Base-by-base conservation (phyloP, 2,329 filamentous ascomycete species). In the Cladophialophora bantiana region DNA sequence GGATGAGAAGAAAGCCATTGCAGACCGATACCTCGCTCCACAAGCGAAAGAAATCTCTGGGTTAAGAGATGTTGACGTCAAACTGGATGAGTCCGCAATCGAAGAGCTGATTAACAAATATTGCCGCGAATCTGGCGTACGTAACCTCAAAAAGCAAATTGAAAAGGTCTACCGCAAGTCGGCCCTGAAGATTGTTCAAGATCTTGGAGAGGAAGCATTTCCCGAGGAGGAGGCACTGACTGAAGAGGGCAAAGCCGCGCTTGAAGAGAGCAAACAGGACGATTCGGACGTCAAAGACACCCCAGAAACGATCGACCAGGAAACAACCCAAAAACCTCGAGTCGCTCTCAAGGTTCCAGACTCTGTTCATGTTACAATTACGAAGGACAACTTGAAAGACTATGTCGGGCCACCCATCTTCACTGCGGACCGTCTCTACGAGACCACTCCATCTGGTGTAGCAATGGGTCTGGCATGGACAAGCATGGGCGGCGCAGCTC, bases 401-500 rank as follows among this genome's bases (percentile, higher is more conserved):
- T 99, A 97, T 76, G 94, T 99, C 66, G 95, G 95, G 2, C 94
- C 95, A 1, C 94, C 95, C 0, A 88, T 98, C 62, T 99, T 97
- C 81, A 99, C 93, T 0, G 93, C 95, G 4, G 95, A 99, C 79
- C 89, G 96, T 62, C 85, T 99, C 13, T 99, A 98, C 83, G 95
- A 99, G 74, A 88, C 89, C 56, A 97, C 93, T 66, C 95, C 96
- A 3, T 88, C 95, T 1, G 95, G 95, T 79, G 95, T 99, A 15
- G 92, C 94, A 26, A 98, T 99, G 95, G 95, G 95, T 71, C 86
- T 99, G 60, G 95, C 95, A 7, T 99, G 95, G 95, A 99, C 96
- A 7, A 92, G 93, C 76, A 93, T 99, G 87, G 95, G 95, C 68
- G 95, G 95, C 67, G 93, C 95, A 4, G 95, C 95, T 59, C 89